phyloP scores from a whole-genome alignment of 768 basidiomycete species.

The Hebeloma cylindrosporum region DNA sequence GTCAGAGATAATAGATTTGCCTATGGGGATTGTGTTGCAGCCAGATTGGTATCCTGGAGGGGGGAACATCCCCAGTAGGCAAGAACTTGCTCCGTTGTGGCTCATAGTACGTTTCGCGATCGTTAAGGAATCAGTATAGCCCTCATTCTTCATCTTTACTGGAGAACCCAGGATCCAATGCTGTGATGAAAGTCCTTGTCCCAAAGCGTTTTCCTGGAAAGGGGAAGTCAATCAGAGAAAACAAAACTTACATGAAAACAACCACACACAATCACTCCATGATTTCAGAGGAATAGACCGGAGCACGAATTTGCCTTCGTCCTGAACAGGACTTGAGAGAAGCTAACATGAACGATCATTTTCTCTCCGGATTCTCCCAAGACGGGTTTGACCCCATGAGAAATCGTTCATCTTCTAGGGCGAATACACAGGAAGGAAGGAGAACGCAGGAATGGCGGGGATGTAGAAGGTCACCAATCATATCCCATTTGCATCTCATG shows the following conservation, averaged over 20 bases:
- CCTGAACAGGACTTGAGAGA: slow-evolving; percentile 44
- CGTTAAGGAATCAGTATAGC: slow-evolving; percentile 79
- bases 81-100: slow-evolving; percentile 70
- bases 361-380: slow-evolving; percentile 95
- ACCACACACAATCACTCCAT: slow-evolving; percentile 90
- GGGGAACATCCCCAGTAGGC: slow-evolving; percentile 58
- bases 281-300: slow-evolving; percentile 91
- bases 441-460: slow-evolving; percentile 89
- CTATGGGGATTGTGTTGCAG: slow-evolving; percentile 59
- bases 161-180: slow-evolving; percentile 90
- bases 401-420: slow-evolving; percentile 99
- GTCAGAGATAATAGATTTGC: no score
- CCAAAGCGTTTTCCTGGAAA: slow-evolving; percentile 88
- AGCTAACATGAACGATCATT: slow-evolving; percentile 85
- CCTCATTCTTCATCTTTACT: slow-evolving; percentile 65
- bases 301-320: slow-evolving; percentile 97
- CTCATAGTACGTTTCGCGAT: slow-evolving; percentile 86
- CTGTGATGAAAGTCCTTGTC: slow-evolving; percentile 96
- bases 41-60: slow-evolving; percentile 79
- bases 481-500: slow-evolving; percentile 94
- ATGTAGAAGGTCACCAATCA: slow-evolving; percentile 98
- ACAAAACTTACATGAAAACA: not conserved
- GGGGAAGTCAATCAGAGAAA: slow-evolving; percentile 1
- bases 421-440: slow-evolving; percentile 90
- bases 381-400: slow-evolving; percentile 93